These are phyloP conservation scores for Fraxinus baroniana DNA, from an alignment of 305 asterid species.

Conservation along the genomic window DNA sequence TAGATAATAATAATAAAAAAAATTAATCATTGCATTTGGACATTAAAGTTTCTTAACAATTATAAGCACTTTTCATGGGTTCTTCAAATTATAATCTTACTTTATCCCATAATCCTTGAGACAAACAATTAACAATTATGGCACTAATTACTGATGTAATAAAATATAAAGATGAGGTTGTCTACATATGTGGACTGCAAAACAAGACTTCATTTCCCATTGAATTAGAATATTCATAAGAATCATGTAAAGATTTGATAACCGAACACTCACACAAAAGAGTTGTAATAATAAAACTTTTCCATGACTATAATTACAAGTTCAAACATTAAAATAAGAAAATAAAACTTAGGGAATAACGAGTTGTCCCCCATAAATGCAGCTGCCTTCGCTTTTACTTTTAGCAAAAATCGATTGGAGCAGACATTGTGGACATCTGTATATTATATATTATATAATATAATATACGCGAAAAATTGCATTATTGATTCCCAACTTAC, in stretches of 20 bases:
- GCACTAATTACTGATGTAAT: neutral
- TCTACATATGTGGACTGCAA: neutral
- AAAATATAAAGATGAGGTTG: neutral
- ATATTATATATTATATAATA: neutral
- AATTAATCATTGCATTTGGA: neutral
- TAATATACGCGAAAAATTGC: constrained; percentile 11
- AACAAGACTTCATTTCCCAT: neutral
- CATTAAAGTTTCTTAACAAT: neutral
- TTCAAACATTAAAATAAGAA: constrained; percentile 9
- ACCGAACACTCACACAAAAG: constrained; percentile 23
- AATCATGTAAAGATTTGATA: constrained; percentile 26
- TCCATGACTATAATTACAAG: constrained; percentile 28
- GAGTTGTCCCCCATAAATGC: constrained; percentile 69
- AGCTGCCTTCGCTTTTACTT: constrained; percentile 51
- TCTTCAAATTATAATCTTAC: neutral
- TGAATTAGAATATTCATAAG: neutral
- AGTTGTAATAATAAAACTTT: constrained; percentile 12
- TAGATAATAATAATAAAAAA: neutral
- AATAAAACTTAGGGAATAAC: constrained; percentile 28
- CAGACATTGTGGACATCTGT: constrained; percentile 15
- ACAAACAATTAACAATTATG: neutral
- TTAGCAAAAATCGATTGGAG: constrained; percentile 28
- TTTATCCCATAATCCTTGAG: neutral
- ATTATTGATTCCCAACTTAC: neutral
- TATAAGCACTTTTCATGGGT: neutral